Percentiles rank a stretch among this genome's conserved stretches.
phyloP scores from a whole-genome alignment of 2,329 filamentous ascomycete genomes.

The Emmonsiellopsis sp. region DNA sequence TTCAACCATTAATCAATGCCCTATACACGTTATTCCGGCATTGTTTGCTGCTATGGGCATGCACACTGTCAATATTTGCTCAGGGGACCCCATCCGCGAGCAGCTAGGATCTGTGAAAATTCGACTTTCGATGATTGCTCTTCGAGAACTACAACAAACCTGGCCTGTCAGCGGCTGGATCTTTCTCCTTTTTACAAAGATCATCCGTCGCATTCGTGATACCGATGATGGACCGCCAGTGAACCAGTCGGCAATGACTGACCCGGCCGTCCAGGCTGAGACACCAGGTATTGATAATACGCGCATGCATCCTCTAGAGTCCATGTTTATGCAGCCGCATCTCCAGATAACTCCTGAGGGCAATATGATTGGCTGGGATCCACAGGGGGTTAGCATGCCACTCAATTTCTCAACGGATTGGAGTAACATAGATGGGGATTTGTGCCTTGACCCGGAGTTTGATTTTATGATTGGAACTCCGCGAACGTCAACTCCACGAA shows the following conservation, averaged over 20 bases:
- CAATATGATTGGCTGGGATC: slow-evolving; percentile 1
- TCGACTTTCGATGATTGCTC: slow-evolving; percentile 2
- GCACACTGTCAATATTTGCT: neutral
- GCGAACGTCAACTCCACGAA: neutral
- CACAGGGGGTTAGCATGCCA: neutral
- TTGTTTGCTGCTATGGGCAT: slow-evolving; percentile 2
- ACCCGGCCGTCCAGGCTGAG: neutral
- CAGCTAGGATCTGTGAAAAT: slow-evolving; percentile 3
- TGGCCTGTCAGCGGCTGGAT: slow-evolving; percentile 3
- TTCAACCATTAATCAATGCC: slow-evolving; percentile 1
- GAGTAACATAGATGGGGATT: neutral
- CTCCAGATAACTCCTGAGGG: neutral
- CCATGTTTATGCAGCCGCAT: neutral
- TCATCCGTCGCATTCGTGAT: slow-evolving; percentile 1
- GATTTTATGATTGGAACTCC: slow-evolving; percentile 3
- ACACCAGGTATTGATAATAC: neutral
- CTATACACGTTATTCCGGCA: slow-evolving; percentile 1
- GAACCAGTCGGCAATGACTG: neutral
- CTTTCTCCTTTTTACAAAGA: slow-evolving; percentile 2
- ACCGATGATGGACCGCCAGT: neutral
- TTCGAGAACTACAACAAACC: slow-evolving; percentile 1
- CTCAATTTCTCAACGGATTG: slow-evolving; percentile 2
- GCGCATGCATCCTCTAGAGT: neutral
- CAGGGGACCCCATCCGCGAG: slow-evolving; percentile 1
- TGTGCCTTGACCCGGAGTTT: slow-evolving; percentile 3